phyloP scores from a whole-genome alignment of 192 early-diverging fungal species.

The Coemansia sp. region DNA sequence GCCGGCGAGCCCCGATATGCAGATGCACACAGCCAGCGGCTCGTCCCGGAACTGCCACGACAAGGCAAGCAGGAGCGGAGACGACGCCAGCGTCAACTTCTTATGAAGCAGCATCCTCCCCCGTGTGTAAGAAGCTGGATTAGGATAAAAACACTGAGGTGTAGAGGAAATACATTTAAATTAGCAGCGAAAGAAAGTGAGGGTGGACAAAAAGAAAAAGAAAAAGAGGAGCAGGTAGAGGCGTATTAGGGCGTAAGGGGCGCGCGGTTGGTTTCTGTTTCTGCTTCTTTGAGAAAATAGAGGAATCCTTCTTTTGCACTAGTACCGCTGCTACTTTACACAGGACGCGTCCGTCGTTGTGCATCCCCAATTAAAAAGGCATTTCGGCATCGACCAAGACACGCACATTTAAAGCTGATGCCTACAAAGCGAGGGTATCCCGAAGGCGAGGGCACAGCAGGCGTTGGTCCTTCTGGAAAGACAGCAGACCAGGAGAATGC shows the following conservation, averaged over 20 bases:
- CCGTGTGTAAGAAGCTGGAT: not conserved
- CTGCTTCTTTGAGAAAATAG: too few species aligned
- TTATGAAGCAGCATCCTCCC: conserved; percentile 19
- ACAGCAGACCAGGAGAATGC: not conserved
- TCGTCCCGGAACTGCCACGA: conserved; percentile 65
- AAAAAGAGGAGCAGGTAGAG: too few species aligned
- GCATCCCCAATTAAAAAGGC: too few species aligned
- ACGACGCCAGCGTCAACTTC: conserved; percentile 30
- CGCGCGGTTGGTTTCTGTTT: too few species aligned
- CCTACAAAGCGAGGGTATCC: conserved; percentile 19
- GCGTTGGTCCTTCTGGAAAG: too few species aligned
- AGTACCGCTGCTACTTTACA: too few species aligned
- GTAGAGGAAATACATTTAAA: not conserved
- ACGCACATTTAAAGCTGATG: not conserved
- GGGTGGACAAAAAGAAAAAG: not conserved
- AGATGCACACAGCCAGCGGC: conserved; percentile 70
- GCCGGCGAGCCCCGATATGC: conserved; percentile 69
- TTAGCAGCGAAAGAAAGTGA: not conserved
- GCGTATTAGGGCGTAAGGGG: too few species aligned
- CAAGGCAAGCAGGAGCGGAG: conserved; percentile 56
- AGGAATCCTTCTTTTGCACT: too few species aligned
- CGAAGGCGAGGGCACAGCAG: conserved; percentile 8
- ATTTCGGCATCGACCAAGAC: not conserved
- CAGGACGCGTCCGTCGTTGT: too few species aligned
- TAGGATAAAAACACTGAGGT: too few species aligned